Evolutionary conservation across 208 protist genomes (phyloP).

Genomic region (Sergeia podlipaevii): DNA sequence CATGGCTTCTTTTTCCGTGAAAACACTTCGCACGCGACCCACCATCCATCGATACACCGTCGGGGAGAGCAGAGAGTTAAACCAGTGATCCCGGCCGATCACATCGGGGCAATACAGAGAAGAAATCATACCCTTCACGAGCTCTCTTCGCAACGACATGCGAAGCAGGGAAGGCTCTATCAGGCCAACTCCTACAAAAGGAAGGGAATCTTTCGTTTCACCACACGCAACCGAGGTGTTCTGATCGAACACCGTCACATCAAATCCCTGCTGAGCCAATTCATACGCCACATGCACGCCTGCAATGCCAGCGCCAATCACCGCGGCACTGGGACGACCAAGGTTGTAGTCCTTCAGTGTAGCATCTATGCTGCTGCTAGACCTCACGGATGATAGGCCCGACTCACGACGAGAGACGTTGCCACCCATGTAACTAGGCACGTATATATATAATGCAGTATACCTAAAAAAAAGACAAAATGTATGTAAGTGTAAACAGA

Average conservation of each 20-base stretch:
- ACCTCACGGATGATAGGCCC: too few species aligned
- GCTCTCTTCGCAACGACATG: slow-evolving; percentile 24
- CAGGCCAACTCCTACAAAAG: slow-evolving; percentile 77
- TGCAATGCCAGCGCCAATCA: slow-evolving; percentile 78
- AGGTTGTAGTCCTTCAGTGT: slow-evolving; percentile 41
- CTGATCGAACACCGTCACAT: slow-evolving; percentile 81
- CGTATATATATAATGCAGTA: too few species aligned
- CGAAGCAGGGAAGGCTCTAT: slow-evolving; percentile 47
- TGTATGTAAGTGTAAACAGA: too few species aligned
- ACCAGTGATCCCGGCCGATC: slow-evolving; percentile 42
- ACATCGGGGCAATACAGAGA: slow-evolving; percentile 39
- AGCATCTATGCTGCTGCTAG: too few species aligned
- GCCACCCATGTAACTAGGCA: too few species aligned
- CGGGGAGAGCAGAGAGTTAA: slow-evolving; percentile 54
- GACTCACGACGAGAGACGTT: too few species aligned
- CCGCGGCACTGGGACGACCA: slow-evolving; percentile 48
- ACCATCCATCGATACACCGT: slow-evolving; percentile 67
- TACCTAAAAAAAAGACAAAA: too few species aligned
- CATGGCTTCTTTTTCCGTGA: slow-evolving; percentile 52
- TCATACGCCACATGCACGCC: slow-evolving; percentile 87
- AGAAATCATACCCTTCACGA: slow-evolving; percentile 41
- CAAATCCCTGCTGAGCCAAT: slow-evolving; percentile 72
- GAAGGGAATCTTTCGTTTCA: slow-evolving; percentile 56
- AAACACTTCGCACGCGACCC: slow-evolving; percentile 34
- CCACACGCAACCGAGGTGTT: slow-evolving; percentile 28